A percentile compares a stretch with the other conserved stretches of the same genome.
phyloP scores from a whole-genome alignment of 108 stramenopile species.

The Skeletonema costatum region DNA sequence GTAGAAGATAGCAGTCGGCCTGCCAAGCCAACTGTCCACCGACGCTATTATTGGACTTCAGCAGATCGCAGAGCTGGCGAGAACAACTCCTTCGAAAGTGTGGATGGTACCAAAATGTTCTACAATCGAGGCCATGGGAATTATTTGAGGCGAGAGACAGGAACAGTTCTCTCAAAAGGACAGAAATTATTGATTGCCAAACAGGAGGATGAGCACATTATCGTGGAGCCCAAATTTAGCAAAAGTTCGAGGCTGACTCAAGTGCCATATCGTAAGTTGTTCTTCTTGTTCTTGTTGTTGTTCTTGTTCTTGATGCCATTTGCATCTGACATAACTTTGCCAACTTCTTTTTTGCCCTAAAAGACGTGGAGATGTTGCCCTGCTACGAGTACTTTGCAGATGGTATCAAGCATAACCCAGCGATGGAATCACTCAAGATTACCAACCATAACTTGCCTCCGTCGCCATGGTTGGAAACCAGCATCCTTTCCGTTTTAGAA shows the following conservation, averaged over 20 bases:
- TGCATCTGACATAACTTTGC: not conserved
- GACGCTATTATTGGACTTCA: not conserved
- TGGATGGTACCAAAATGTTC: not conserved
- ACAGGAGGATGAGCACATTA: not conserved
- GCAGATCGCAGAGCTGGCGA: too few species aligned
- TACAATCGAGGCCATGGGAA: not conserved
- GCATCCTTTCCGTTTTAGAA: not conserved
- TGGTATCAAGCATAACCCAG: not conserved
- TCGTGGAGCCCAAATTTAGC: not conserved
- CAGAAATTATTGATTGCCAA: not conserved
- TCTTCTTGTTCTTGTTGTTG: too few species aligned
- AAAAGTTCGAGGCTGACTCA: not conserved
- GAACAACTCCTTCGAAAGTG: not conserved
- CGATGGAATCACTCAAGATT: not conserved
- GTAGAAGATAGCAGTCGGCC: not conserved
- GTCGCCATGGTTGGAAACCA: not conserved
- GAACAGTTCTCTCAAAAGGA: not conserved
- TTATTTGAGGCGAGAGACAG: not conserved
- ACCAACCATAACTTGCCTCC: not conserved
- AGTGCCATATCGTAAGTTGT: not conserved
- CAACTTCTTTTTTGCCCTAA: not conserved
- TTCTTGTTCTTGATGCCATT: not conserved
- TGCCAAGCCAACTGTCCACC: not conserved
- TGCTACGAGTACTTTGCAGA: slow-evolving; percentile 3
- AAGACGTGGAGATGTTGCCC: not conserved